Evolutionary conservation across 140 eudicot genomes (phyloP), one percentile per base, ranked within the genome.

Genomic region (Oenanthe javanica): DNA sequence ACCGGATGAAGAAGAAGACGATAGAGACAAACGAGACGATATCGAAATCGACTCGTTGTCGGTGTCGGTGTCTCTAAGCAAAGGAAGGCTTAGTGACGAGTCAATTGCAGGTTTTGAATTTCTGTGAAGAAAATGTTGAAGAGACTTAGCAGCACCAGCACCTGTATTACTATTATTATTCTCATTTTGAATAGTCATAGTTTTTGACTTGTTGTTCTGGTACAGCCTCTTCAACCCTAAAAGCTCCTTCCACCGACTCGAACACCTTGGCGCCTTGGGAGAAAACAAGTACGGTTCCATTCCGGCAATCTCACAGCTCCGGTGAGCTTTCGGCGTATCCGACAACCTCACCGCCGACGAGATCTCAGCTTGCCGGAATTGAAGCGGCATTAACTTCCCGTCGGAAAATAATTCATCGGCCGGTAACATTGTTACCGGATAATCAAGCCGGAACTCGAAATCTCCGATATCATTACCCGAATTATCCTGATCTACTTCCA

Each of bases 261-360:
- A 92, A 84, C 99, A 95, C 73, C 93, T 80, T 36, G 99, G 99
- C 3, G 99, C 99, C 49, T 94, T 91, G 1, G 99, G 99, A 0
- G 97, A 92, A 59, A 87, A 90, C 83, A 92, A 16, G 51, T 83
- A 89, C 63, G 96, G 94, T 84, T 93, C 96, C 6, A 76, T 77
- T 8, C 80, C 81, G 18, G 88, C 81, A 19, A 83, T 69, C 81
- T 85, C 90, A 18, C 46, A 71, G 72, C 83, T 82, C 80, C 86
- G 87, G 49, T 67, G 83, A 55, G 82, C 50, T 13, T 23, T 87
- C 15, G 95, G 89, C 49, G 93, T 87, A 42, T 88, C 91, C 51
- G 94, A 87, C 38, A 84, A 79, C 16, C 59, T 81, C 42, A 63
- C 86, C 31, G 51, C 83, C 10, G 90, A 70, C 57, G 74, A 5